Percentiles rank a stretch among this genome's conserved stretches.
These are phyloP conservation scores for Colletotrichum sp. DNA, from an alignment of 2,329 filamentous ascomycete genomes.

Conservation along the genomic window DNA sequence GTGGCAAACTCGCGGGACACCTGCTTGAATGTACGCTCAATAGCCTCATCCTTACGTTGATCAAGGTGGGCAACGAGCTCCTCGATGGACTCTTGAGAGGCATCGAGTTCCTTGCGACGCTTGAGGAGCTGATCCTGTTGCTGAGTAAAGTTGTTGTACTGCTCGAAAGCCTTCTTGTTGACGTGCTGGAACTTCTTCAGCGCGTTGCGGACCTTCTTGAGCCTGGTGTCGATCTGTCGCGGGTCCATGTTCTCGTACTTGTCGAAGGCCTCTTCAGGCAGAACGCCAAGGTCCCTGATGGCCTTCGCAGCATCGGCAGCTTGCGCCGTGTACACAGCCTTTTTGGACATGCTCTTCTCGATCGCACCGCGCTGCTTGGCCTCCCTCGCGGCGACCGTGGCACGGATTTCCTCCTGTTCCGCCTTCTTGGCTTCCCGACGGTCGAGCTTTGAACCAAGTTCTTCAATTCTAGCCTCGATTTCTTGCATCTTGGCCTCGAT, in stretches of 20 bases:
- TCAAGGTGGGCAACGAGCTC: conserved; percentile 92
- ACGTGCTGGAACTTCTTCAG: conserved; percentile 97
- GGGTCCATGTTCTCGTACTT: conserved; percentile 86
- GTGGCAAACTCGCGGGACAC: conserved; percentile 91
- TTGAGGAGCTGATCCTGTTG: conserved; percentile 87
- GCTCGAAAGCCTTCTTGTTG: conserved; percentile 99
- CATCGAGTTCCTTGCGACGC: conserved; percentile 85
- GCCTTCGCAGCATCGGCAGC: conserved; percentile 83
- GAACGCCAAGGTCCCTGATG: conserved; percentile 89
- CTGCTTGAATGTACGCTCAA: conserved; percentile 98
- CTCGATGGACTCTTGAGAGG: conserved; percentile 85
- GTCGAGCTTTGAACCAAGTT: conserved; percentile 53
- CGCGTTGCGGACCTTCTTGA: conserved; percentile 90
- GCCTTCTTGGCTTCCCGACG: conserved; percentile 60
- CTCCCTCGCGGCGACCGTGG: conserved; percentile 78
- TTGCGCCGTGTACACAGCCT: conserved; percentile 77
- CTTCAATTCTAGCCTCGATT: conserved; percentile 74
- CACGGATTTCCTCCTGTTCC: conserved; percentile 73
- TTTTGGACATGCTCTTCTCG: conserved; percentile 91
- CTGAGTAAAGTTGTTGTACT: conserved; percentile 96
- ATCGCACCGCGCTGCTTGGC: conserved; percentile 87
- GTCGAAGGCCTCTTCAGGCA: conserved; percentile 92
- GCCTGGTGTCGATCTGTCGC: conserved; percentile 69
- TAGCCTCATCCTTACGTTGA: conserved; percentile 95
- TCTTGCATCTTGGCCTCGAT: conserved; percentile 74